These are phyloP conservation scores for Jaapia argillacea DNA, from an alignment of 768 basidiomycete species.

Conservation along the genomic window DNA sequence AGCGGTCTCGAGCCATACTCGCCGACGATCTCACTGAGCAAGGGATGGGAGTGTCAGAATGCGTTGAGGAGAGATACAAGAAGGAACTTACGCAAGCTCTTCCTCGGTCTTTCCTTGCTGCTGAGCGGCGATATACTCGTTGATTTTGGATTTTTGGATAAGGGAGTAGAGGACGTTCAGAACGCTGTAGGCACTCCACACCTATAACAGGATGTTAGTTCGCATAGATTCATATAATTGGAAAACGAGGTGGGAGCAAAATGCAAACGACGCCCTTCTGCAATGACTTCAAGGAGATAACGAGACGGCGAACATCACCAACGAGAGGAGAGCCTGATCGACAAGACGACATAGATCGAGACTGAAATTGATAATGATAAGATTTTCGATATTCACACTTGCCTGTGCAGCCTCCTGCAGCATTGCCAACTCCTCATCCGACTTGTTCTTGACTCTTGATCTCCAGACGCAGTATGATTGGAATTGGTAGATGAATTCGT, in stretches of 20 bases:
- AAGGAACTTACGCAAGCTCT: slow-evolving; percentile 63
- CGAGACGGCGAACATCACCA: no score
- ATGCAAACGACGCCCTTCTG: no score
- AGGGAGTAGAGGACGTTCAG: slow-evolving; percentile 97
- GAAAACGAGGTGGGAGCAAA: no score
- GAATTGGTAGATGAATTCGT: slow-evolving; percentile 98
- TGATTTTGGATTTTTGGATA: slow-evolving; percentile 94
- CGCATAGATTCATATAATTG: not conserved
- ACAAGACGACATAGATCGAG: no score
- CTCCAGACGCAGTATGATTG: slow-evolving; percentile 93
- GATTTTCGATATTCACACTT: slow-evolving; percentile 1
- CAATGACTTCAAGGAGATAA: no score
- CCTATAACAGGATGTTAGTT: slow-evolving; percentile 26
- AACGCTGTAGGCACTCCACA: slow-evolving; percentile 98
- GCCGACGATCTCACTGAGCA: slow-evolving; percentile 65
- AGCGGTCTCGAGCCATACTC: slow-evolving; percentile 87
- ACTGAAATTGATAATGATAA: no score
- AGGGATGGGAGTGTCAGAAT: slow-evolving; percentile 4
- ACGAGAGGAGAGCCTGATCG: no score
- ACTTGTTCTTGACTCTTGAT: slow-evolving; percentile 73
- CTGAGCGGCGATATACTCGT: slow-evolving; percentile 82
- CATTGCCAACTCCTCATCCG: slow-evolving; percentile 81
- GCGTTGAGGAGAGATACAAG: not conserved
- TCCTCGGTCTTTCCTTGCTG: slow-evolving; percentile 73
- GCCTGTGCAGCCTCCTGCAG: slow-evolving; percentile 68